These are phyloP conservation scores for Blepharisma japonicum DNA, from an alignment of 73 alveolate genomes.

Conservation along the genomic window DNA sequence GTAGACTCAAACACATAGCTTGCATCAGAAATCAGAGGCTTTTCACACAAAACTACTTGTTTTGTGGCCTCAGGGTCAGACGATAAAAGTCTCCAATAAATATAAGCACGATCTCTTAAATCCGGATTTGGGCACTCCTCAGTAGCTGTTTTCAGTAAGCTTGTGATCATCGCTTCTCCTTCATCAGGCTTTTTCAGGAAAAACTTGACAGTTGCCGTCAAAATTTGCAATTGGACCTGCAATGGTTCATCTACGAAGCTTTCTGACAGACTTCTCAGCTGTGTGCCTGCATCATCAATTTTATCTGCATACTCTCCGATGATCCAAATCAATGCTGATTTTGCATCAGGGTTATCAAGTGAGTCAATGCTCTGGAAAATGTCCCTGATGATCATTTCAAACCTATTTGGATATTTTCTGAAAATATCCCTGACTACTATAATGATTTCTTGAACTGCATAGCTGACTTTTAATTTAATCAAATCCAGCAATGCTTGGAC, in stretches of 20 bases:
- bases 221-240: conserved; percentile 45
- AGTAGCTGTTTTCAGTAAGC: conserved; percentile 62
- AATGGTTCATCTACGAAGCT: conserved; percentile 86
- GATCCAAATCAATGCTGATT: conserved; percentile 95
- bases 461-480: conserved; percentile 73
- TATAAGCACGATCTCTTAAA: conserved; percentile 97
- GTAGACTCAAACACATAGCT: conserved; percentile 7
- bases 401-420: conserved; percentile 89
- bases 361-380: conserved; percentile 94
- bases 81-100: conserved; percentile 94
- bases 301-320: conserved; percentile 92
- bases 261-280: conserved; percentile 87
- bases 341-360: conserved; percentile 97
- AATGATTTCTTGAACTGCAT: conserved; percentile 98
- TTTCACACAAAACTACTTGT: conserved; percentile 52
- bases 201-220: conserved; percentile 92
- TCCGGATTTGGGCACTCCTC: conserved; percentile 96
- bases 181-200: conserved; percentile 89
- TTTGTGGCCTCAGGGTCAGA: conserved; percentile 92
- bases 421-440: conserved; percentile 96
- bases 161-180: conserved; percentile 77
- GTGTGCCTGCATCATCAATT: conserved; percentile 95
- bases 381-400: conserved; percentile 86
- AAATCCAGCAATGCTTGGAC: conserved; percentile 22
- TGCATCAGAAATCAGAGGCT: conserved; percentile 51